Conservation (phyloP, 2,329 filamentous ascomycete genomes). For the Gnomoniopsis smithogilvyi region DNA sequence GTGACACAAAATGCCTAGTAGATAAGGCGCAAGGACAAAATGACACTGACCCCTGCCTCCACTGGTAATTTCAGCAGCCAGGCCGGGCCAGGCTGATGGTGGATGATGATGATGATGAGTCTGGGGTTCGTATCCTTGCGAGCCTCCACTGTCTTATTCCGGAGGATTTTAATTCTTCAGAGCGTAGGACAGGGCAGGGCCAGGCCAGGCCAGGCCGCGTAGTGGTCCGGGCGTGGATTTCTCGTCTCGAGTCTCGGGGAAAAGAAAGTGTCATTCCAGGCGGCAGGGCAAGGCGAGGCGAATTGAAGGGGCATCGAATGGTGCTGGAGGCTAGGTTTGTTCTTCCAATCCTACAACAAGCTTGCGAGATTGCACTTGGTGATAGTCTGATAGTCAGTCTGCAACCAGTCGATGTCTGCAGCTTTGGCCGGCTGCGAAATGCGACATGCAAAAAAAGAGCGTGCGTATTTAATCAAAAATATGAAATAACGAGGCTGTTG, state of each 20-base stretch:
- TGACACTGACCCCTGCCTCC: constrained; percentile 10
- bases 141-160: neutral
- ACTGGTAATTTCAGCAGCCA: constrained; percentile 12
- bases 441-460: too few species aligned
- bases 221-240: neutral
- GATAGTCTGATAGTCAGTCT: too few species aligned
- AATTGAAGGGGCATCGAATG: too few species aligned
- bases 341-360: too few species aligned
- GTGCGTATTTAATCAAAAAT: too few species aligned
- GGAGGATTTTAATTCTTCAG: neutral
- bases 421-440: too few species aligned
- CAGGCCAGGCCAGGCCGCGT: neutral
- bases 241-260: too few species aligned
- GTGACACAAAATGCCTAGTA: constrained; percentile 11
- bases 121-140: constrained; percentile 5
- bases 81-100: neutral
- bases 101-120: neutral
- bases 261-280: too few species aligned
- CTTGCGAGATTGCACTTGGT: too few species aligned
- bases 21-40: constrained; percentile 2
- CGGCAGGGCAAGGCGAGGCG: too few species aligned
- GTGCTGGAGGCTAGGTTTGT: too few species aligned
- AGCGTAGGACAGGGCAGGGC: neutral
- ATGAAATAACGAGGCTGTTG: neutral
- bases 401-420: too few species aligned